Evolutionary conservation across 257 asterid genomes (phyloP), one percentile per base, ranked within the genome.

Genomic region (Eustoma russellianum): DNA sequence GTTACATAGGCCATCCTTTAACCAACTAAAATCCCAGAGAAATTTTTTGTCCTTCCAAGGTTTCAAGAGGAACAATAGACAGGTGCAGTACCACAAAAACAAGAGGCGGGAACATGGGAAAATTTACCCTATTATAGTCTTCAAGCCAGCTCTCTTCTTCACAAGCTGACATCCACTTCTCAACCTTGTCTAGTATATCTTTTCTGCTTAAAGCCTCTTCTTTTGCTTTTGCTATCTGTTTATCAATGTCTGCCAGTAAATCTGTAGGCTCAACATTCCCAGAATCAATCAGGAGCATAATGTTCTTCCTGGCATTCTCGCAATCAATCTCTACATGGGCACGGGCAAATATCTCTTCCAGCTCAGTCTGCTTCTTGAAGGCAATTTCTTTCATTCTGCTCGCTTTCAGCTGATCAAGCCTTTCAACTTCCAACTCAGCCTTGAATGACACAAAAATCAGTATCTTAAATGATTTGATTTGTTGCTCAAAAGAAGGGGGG

Each of bases 101-200:
- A 5, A 40, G 46, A 17, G 33, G 54, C 12, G 41, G 41, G 50
- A 46, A 46, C 59, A 54, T 38, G 7, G 11, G 50, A 35, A 45
- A n/a, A 10, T 19, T 66, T 80, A 92, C 99, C 91, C 94, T 78
- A 53, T 73, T 92, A 75, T 92, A 88, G 71, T 92, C 99, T 65
- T 92, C 99, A 56, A 88, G 95, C 97, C 96, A 88, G 64, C 90
- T 84, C 83, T 88, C 96, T 72, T 88, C 96, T 72, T 92, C 97
- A 72, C 99, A 92, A 63, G 96, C 82, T 17, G 94, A 78, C 96
- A 88, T 83, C 96, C 94, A 88, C 60, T 84, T 88, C 71, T 88
- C 99, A 71, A 92, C 99, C 77, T 92, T 92, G 57, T 88, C 99
- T 83, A 92, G 67, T 77, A 92, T 92, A 17, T 88, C 99, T 69